Base-by-base conservation (phyloP, 2,329 filamentous ascomycete genomes). In the Penicillium decumbens region DNA sequence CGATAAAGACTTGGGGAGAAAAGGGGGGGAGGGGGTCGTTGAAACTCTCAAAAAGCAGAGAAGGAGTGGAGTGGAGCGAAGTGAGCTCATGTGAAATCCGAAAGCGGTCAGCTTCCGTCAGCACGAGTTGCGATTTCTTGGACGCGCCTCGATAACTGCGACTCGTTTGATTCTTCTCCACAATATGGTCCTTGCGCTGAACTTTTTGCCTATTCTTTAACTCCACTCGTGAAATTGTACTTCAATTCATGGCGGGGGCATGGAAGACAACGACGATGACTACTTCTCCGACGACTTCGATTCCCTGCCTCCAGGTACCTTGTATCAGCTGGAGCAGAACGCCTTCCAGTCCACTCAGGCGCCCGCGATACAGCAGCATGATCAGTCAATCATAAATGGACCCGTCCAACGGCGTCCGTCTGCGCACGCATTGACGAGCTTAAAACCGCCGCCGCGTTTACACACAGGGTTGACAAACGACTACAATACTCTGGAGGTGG, bases 281-380 rank as follows among this genome's bases (percentile, higher is more conserved):
- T 70, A 70, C 59, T 75, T 75, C 63, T 75, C 72, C 49, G 74
- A 75, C 56, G 72, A 75, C 53, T 71, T 75, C 58, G 74, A 75
- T 51, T 69, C 68, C 49, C 64, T 77, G 45, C 69, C 73, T 39
- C 64, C 70, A 25, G 63, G 71, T 46, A 70, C 72, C 18, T 60
- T 75, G 43, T 63, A 72, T 50, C 65, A 74, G 56, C 63, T 77
- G 35, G 74, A 77, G 56, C 66, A 76, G 50, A 64, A 70, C 60
- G 74, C 74, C n/a, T 67, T 68, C 45, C 64, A 64, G 50, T 72
- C 72, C n/a, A 75, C 71, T 2, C 74, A 74, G 55, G 62, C 56
- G 15, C 56, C 69, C 41, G 64, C 61, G 18, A 55, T 59, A 27
- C 56, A 60, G 29, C 49, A 55, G 8, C 41, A 48, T 15, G 7